Base-by-base conservation (phyloP, 257 asterid species). In the Penstemon eatonii region DNA sequence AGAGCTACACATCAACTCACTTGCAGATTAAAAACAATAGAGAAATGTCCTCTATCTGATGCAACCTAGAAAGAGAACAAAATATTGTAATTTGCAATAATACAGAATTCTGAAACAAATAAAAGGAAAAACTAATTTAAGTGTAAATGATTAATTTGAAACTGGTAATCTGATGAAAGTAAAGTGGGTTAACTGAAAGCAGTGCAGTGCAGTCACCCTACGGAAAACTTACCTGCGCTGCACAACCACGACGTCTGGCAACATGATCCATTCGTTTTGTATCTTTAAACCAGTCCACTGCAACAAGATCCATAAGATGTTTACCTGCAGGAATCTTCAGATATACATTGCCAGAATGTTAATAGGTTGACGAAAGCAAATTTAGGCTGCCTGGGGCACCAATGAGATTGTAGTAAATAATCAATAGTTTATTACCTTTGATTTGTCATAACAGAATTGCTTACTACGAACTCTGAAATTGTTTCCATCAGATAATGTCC, bases 281-380 rank as follows among this genome's bases (percentile, higher is more conserved):
- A 78, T 94, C 97, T 83, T 91, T 94, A 78, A 91, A 83, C 99
- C 98, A 94, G 71, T 94, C 99, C 37, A 94, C 99, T 15, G 98
- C 97, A 56, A 94, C 96, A 71, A 94, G 98, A 78, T 94, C 99
- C 99, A 91, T 89, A 53, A 89, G 79, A 71, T 88, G 96, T 75
- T 91, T 89, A 55, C 97, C 99, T 59, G 98, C 97, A 72, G 95
- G 80, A 77, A 86, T 82, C 99, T 94, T 73, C 74, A 76, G 75
- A 67, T 62, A 72, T 54, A 58, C 5, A 10, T 33, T 63, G 71
- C 60, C 61, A 50, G 73, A 66, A 41, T 51, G 8, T 44, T 44
- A 43, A 39, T 13, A 63, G 47, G 42, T 2, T 55, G 25, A 71
- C 47, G 50, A 42, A 1, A 53, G 58, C 63, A 66, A 63, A 54